Conservation (phyloP, 495 filamentous ascomycete genomes). For the Venustampulla echinocandica region DNA sequence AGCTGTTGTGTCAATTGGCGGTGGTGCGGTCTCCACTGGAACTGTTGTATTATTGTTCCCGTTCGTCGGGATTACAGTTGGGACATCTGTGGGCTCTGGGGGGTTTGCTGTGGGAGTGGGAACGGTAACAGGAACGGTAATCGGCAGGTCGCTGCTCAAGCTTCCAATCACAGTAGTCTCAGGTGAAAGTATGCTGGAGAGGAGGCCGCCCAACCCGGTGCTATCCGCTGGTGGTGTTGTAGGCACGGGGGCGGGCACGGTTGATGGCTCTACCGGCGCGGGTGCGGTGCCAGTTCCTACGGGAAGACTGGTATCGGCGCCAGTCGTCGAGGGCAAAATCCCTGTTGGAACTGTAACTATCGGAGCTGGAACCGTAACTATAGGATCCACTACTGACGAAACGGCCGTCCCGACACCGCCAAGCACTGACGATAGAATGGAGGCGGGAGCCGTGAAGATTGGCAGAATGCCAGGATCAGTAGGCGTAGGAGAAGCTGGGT, state of each 20-base stretch:
- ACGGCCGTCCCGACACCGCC: background rate
- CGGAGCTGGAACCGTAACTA: background rate
- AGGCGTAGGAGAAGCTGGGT: too few relatives aligned
- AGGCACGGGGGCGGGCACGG: slow-evolving; percentile 7
- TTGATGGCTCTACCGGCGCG: background rate
- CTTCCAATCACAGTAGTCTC: background rate
- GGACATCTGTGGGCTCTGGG: too few relatives aligned
- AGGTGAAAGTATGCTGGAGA: slow-evolving; percentile 4
- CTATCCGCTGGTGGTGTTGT: slow-evolving; percentile 7
- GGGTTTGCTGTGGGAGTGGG: too few relatives aligned
- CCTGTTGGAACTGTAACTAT: background rate
- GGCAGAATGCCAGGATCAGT: too few relatives aligned
- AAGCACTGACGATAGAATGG: background rate
- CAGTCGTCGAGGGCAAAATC: background rate
- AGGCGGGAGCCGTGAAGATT: background rate
- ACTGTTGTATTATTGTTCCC: too few relatives aligned
- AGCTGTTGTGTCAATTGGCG: slow-evolving; percentile 1
- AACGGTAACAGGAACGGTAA: background rate
- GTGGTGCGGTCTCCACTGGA: background rate
- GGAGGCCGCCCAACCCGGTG: slow-evolving; percentile 6
- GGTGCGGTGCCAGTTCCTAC: background rate
- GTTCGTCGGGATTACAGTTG: too few relatives aligned
- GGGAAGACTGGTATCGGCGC: background rate
- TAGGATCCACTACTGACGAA: background rate
- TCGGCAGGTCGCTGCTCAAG: background rate